Conservation (phyloP, 108 stramenopile genomes). For the Aureococcus anophagefferens region DNA sequence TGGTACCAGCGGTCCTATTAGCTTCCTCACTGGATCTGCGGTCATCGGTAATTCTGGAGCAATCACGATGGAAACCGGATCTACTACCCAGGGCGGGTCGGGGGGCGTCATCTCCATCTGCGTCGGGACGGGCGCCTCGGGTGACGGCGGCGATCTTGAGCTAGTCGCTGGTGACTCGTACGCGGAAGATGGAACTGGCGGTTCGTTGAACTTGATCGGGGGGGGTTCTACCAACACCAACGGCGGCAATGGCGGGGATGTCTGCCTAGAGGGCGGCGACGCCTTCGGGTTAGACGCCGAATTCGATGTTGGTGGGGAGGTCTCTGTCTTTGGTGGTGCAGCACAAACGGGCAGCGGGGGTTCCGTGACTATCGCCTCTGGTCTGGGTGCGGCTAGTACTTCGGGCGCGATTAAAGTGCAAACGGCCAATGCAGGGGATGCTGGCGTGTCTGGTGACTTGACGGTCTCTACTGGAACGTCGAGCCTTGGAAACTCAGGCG, state of each 20-base stretch:
- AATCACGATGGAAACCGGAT: slow-evolving; percentile 1
- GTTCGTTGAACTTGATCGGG: background rate
- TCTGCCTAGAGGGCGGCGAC: background rate
- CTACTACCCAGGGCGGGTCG: background rate
- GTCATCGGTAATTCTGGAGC: background rate
- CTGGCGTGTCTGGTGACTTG: slow-evolving; percentile 31
- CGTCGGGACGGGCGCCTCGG: slow-evolving; percentile 1
- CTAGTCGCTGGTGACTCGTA: background rate
- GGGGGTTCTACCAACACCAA: background rate
- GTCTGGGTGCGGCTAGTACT: background rate
- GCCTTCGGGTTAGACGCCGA: background rate
- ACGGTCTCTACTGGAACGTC: slow-evolving; percentile 29
- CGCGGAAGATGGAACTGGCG: background rate
- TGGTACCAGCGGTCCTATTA: background rate
- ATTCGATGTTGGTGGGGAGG: background rate
- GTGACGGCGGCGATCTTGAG: slow-evolving; percentile 7
- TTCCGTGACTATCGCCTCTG: background rate
- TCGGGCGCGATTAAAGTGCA: slow-evolving; percentile 1
- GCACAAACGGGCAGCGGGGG: background rate
- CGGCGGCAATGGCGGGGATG: background rate
- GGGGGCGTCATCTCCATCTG: background rate
- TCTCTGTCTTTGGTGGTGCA: background rate
- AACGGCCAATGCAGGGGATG: slow-evolving; percentile 30
- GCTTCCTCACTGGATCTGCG: background rate
- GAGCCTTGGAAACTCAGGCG: slow-evolving; percentile 27